Percentiles rank a stretch among this genome's conserved stretches.
Evolutionary conservation across 2,329 filamentous ascomycete species (phyloP).

Genomic region (Aspergillus brunneoviolaceus): DNA sequence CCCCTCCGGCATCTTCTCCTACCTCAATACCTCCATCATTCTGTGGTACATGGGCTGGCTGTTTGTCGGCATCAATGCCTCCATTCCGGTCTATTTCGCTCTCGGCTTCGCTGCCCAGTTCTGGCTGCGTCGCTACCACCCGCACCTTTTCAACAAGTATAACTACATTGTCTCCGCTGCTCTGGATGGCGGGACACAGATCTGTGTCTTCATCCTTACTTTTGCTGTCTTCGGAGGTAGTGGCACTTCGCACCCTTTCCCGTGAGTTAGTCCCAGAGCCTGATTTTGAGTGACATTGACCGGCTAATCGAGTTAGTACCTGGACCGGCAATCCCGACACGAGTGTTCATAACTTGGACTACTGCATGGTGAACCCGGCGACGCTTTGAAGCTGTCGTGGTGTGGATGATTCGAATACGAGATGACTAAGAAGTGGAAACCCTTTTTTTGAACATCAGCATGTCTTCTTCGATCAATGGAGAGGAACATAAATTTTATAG

Average conservation of each 20-base stretch:
- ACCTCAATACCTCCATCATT: conserved; percentile 11
- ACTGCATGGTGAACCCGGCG: conserved; percentile 5
- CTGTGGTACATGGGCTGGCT: conserved; percentile 2
- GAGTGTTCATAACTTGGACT: conserved; percentile 3
- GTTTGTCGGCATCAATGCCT: conserved; percentile 8
- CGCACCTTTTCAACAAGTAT: conserved; percentile 10
- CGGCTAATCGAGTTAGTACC: background rate
- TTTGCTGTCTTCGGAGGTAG: conserved; percentile 13
- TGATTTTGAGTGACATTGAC: background rate
- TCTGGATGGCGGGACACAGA: conserved; percentile 8
- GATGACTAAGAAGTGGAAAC: too few relatives aligned
- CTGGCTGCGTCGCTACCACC: conserved; percentile 9
- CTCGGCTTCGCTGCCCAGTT: conserved; percentile 8
- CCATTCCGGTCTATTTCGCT: background rate
- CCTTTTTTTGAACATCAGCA: too few relatives aligned
- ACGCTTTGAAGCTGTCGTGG: background rate
- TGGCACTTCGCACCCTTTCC: conserved; percentile 9
- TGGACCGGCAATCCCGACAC: conserved; percentile 4
- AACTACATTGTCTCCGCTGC: conserved; percentile 11
- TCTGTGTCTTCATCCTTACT: conserved; percentile 11
- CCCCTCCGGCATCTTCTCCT: conserved; percentile 1
- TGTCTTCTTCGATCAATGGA: too few relatives aligned
- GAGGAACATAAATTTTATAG: too few relatives aligned
- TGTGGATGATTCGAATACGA: background rate
- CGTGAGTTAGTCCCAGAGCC: background rate